Conservation (phyloP, 169 alveolate species). For the Ichthyophthirius multifiliis region DNA sequence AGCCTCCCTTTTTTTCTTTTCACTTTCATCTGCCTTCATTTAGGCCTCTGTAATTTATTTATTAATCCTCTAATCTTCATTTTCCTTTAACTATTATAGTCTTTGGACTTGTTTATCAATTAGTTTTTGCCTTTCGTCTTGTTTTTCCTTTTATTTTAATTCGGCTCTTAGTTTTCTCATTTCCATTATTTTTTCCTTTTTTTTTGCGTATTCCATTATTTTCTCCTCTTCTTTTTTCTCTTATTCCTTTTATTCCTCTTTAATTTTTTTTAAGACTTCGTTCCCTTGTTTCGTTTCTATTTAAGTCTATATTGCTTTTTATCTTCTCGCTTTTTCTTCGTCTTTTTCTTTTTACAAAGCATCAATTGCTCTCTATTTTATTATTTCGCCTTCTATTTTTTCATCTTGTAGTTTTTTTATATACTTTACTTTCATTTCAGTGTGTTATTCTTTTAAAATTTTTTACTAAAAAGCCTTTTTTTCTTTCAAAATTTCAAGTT, state of each 20-base stretch:
- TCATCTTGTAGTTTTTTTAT: slow-evolving; percentile 55
- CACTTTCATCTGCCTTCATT: slow-evolving; percentile 61
- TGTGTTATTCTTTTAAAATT: slow-evolving; percentile 45
- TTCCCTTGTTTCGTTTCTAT: slow-evolving; percentile 47
- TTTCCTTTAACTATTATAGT: slow-evolving; percentile 22
- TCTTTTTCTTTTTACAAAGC: slow-evolving; percentile 46
- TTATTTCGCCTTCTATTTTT: slow-evolving; percentile 63
- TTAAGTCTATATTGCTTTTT: slow-evolving; percentile 6
- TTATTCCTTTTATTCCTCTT: slow-evolving; percentile 1
- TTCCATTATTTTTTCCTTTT: slow-evolving; percentile 54
- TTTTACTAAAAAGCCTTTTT: slow-evolving; percentile 45
- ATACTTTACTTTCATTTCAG: slow-evolving; percentile 45
- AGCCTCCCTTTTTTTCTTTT: slow-evolving; percentile 47
- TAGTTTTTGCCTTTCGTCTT: slow-evolving; percentile 58
- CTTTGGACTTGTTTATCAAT: slow-evolving; percentile 55
- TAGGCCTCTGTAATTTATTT: slow-evolving; percentile 67
- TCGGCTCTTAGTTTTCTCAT: slow-evolving; percentile 62
- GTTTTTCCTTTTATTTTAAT: slow-evolving; percentile 55
- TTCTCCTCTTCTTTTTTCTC: slow-evolving; percentile 64
- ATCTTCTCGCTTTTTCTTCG: slow-evolving; percentile 37
- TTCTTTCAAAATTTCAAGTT: slow-evolving; percentile 42
- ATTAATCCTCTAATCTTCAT: slow-evolving; percentile 56
- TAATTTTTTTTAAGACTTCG: slow-evolving; percentile 12
- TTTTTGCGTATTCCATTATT: slow-evolving; percentile 55
- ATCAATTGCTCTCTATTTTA: slow-evolving; percentile 51